Percentiles rank a stretch among this genome's conserved stretches.
phyloP scores from a whole-genome alignment of 805 yeast genomes.

The Pichia insulana region DNA sequence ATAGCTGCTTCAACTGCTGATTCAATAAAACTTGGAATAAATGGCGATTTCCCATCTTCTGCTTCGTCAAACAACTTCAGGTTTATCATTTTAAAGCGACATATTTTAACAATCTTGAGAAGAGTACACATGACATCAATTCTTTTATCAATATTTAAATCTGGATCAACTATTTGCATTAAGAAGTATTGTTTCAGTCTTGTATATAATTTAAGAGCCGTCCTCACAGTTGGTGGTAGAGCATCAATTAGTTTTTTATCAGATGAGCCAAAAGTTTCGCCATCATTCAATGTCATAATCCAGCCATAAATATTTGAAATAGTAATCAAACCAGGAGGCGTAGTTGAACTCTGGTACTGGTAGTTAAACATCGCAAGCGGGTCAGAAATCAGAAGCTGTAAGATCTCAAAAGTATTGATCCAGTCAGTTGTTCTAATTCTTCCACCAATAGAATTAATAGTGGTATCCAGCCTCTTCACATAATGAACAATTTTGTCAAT shows the following conservation, averaged over 20 bases:
- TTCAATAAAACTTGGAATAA: conserved; percentile 80
- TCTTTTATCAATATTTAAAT: conserved; percentile 51
- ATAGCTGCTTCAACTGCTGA: conserved; percentile 67
- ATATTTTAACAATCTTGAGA: conserved; percentile 54
- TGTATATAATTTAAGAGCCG: conserved; percentile 56
- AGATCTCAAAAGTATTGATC: conserved; percentile 62
- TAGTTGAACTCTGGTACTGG: conserved; percentile 31
- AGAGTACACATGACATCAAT: conserved; percentile 60
- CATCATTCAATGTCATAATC: conserved; percentile 50
- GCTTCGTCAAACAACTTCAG: conserved; percentile 35
- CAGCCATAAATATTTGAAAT: conserved; percentile 65
- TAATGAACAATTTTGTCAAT: conserved; percentile 48
- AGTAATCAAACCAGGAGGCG: conserved; percentile 46
- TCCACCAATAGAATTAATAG: conserved; percentile 48
- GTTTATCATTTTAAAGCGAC: conserved; percentile 58
- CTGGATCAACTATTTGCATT: conserved; percentile 54
- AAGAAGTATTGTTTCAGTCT: conserved; percentile 58
- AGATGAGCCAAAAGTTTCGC: conserved; percentile 5
- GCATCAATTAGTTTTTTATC: conserved; percentile 26
- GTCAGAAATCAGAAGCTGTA: conserved; percentile 61
- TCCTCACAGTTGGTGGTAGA: conserved; percentile 63
- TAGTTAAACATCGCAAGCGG: conserved; percentile 50
- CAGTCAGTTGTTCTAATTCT: conserved; percentile 64
- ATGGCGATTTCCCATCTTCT: conserved; percentile 27
- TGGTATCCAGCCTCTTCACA: conserved; percentile 52